Evolutionary conservation across 2,329 filamentous ascomycete species (phyloP), one percentile per base, ranked within the genome.

Genomic region (Epichloe scottii): DNA sequence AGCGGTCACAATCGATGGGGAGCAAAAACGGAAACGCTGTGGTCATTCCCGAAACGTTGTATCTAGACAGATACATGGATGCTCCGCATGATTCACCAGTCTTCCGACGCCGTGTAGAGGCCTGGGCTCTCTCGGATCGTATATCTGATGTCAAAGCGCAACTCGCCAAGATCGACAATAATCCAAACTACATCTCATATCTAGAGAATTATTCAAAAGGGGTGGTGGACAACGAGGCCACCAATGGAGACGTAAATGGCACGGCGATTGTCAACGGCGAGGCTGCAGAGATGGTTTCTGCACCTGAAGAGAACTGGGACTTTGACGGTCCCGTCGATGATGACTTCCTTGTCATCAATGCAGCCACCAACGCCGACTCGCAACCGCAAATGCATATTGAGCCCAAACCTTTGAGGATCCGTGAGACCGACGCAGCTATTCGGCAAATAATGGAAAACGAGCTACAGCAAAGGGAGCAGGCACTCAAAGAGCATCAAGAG

Each of bases 11-110:
- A 53, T 88, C 82, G 48, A 83, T 88, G 56, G 76, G 77, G 6
- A 76, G 76, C 42, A 95, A 95, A 62, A 89, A 89, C 30, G 81
- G 81, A 50, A 82, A 89, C 54, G 81, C 87, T 11, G 78, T 98
- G 12, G 75, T 81, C 19, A 80, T 98, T n/a, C 82, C 85, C 4
- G 84, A 93, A 57, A 83, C 77, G 2, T 75, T 98, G 12, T 95
- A 87, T 62, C 74, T 98, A 49, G 93, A 97, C 66, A 80, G 90
- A 30, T 98, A 95, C 65, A 84, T 90, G 76, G 82, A 88, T 54
- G 78, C 79, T 4, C 71, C 76, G 1, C 72, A 75, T 4, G 74
- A 80, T 40, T 78, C 82, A 3, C 69, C 76, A 1, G 69, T 89
- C 2, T 78, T 87, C 63, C 70, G 75, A 42, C 74, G 78, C 42